phyloP scores from a whole-genome alignment of 2,329 filamentous ascomycete species.

The Trichoderma gracile region DNA sequence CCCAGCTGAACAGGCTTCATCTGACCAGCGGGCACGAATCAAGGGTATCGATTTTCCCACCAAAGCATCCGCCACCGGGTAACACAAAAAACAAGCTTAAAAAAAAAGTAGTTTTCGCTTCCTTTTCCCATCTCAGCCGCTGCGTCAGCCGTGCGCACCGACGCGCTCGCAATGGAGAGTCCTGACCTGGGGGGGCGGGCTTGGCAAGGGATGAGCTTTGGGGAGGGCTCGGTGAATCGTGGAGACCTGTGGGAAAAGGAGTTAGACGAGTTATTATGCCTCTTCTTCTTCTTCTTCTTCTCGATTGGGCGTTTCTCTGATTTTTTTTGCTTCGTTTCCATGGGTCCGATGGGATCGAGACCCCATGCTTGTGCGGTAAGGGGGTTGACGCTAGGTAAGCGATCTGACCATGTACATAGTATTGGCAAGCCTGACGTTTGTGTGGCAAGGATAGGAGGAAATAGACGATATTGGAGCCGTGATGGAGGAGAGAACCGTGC shows the following conservation, averaged over 20 bases:
- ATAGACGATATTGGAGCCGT: background rate
- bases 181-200: background rate
- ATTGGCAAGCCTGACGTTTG: background rate
- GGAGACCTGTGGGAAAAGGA: background rate
- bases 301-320: background rate
- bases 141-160: background rate
- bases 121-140: background rate
- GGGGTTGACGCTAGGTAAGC: background rate
- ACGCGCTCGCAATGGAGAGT: background rate
- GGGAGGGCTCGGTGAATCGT: background rate
- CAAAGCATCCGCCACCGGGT: background rate
- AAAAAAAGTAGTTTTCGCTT: background rate
- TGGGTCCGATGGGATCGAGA: background rate
- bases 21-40: conserved; percentile 6
- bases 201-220: conserved; percentile 4
- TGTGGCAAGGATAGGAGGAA: background rate
- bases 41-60: background rate
- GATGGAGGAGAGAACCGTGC: background rate
- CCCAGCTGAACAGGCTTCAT: conserved; percentile 14
- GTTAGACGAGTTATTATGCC: background rate
- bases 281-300: background rate
- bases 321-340: background rate
- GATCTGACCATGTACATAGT: background rate
- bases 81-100: background rate
- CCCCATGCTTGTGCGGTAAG: background rate